A percentile compares a stretch with the other conserved stretches of the same genome.
These are phyloP conservation scores for Hanseniaspora mollemarum DNA, from an alignment of 805 yeast genomes.

Conservation along the genomic window DNA sequence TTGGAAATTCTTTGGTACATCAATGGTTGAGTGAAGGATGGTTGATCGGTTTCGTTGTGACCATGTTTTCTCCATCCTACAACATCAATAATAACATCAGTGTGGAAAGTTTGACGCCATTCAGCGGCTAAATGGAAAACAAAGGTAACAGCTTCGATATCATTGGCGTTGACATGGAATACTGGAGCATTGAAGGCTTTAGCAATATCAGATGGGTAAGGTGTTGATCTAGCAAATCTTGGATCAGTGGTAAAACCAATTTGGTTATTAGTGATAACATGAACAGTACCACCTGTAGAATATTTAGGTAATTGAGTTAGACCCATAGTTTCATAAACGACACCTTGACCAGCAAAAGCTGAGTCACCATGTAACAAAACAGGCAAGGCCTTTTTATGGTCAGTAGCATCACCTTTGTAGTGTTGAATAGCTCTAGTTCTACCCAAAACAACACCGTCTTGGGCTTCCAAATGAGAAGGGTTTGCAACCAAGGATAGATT, in stretches of 20 bases:
- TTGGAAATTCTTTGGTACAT: slow-evolving; percentile 88
- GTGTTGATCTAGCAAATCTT: slow-evolving; percentile 90
- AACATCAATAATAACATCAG: slow-evolving; percentile 91
- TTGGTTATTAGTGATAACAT: slow-evolving; percentile 92
- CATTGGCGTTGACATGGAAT: slow-evolving; percentile 98
- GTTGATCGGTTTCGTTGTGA: slow-evolving; percentile 99
- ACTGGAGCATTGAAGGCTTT: slow-evolving; percentile 95
- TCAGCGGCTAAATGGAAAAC: slow-evolving; percentile 95
- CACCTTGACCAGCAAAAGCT: slow-evolving; percentile 98
- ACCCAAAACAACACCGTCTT: slow-evolving; percentile 97
- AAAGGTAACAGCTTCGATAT: slow-evolving; percentile 83
- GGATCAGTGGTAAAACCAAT: slow-evolving; percentile 99
- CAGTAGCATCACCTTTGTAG: slow-evolving; percentile 75
- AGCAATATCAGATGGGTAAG: slow-evolving; percentile 95
- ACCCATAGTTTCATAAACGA: slow-evolving; percentile 96
- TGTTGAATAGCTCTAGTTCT: slow-evolving; percentile 94
- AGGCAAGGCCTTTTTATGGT: slow-evolving; percentile 76
- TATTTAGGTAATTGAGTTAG: slow-evolving; percentile 84
- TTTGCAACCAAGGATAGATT: slow-evolving; percentile 94
- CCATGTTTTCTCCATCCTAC: slow-evolving; percentile 98
- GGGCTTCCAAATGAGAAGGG: slow-evolving; percentile 98
- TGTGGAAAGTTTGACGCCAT: slow-evolving; percentile 93
- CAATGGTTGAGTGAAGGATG: slow-evolving; percentile 94
- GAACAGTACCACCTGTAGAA: slow-evolving; percentile 97
- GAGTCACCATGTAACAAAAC: slow-evolving; percentile 97